Conservation (phyloP, 2,329 filamentous ascomycete genomes). For the Colletotrichum zoysiae region DNA sequence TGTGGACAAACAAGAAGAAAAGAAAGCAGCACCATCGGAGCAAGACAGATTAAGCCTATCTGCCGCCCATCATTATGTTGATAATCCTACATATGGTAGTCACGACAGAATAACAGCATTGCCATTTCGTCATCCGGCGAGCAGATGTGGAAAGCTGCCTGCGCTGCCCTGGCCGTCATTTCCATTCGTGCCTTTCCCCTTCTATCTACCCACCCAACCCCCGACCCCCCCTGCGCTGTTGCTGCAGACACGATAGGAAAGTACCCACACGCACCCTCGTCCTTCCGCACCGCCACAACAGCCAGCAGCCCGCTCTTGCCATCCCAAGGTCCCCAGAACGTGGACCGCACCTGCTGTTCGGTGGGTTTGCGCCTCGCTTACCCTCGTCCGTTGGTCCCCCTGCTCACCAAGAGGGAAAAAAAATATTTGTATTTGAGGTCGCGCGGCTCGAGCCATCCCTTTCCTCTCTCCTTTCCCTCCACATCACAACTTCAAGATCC, state of each 20-base stretch:
- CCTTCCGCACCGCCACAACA: constrained; percentile 38
- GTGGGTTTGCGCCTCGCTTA: constrained; percentile 42
- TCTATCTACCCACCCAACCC: constrained; percentile 15
- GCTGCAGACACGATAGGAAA: constrained; percentile 40
- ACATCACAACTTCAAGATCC: constrained; percentile 60
- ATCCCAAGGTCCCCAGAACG: constrained; percentile 33
- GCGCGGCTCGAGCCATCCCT: constrained; percentile 46
- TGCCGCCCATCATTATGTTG: constrained; percentile 10
- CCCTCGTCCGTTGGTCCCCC: constrained; percentile 39
- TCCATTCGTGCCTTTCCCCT: constrained; percentile 28
- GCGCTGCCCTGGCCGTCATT: constrained; percentile 17
- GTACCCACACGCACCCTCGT: constrained; percentile 36
- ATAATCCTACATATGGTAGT: constrained; percentile 24
- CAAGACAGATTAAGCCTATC: neutral
- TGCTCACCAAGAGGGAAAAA: constrained; percentile 45
- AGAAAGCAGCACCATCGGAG: neutral
- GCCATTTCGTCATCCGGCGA: constrained; percentile 34
- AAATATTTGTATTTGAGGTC: constrained; percentile 55
- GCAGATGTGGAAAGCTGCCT: constrained; percentile 4
- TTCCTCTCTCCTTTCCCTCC: constrained; percentile 50
- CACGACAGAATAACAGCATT: constrained; percentile 19
- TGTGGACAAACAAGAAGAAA: too few relatives aligned
- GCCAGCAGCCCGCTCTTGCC: constrained; percentile 26
- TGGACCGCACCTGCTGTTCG: constrained; percentile 39
- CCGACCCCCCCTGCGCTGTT: constrained; percentile 31